These are phyloP conservation scores for Cercospora sp. DNA, from an alignment of 2,329 filamentous ascomycete species.

Conservation along the genomic window DNA sequence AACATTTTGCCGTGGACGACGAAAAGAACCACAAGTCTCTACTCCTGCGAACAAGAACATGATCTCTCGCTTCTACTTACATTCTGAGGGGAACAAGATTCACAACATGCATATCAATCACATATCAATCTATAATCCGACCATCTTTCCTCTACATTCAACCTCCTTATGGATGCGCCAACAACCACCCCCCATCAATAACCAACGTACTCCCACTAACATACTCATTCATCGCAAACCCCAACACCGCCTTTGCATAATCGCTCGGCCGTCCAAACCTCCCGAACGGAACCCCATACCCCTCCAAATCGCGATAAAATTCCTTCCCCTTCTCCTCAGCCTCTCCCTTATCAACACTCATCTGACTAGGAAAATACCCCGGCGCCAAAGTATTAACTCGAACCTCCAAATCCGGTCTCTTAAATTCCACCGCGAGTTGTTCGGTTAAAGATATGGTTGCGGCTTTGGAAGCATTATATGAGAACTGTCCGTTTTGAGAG, in stretches of 20 bases:
- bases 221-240: slow-evolving; percentile 58
- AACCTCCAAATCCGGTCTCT: slow-evolving; percentile 52
- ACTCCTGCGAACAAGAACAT: not conserved
- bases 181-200: slow-evolving; percentile 63
- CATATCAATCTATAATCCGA: not conserved
- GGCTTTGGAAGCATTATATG: slow-evolving; percentile 53
- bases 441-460: slow-evolving; percentile 57
- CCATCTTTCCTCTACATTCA: too few species aligned
- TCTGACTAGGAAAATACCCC: slow-evolving; percentile 58
- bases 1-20: not conserved
- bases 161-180: slow-evolving; percentile 30
- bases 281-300: slow-evolving; percentile 42
- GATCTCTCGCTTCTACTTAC: not conserved
- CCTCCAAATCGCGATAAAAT: slow-evolving; percentile 35
- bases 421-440: slow-evolving; percentile 55
- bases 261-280: slow-evolving; percentile 42
- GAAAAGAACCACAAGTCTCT: not conserved
- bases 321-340: slow-evolving; percentile 51
- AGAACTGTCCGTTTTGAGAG: slow-evolving; percentile 47
- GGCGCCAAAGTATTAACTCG: slow-evolving; percentile 59
- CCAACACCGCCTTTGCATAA: slow-evolving; percentile 58
- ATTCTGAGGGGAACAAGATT: not conserved
- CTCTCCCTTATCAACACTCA: slow-evolving; percentile 54
- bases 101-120: not conserved
- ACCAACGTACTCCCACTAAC: slow-evolving; percentile 62